Percentiles rank a stretch among this genome's conserved stretches.
These are phyloP conservation scores for Moricandia arvensis DNA, from an alignment of 345 rosid species.

Conservation along the genomic window DNA sequence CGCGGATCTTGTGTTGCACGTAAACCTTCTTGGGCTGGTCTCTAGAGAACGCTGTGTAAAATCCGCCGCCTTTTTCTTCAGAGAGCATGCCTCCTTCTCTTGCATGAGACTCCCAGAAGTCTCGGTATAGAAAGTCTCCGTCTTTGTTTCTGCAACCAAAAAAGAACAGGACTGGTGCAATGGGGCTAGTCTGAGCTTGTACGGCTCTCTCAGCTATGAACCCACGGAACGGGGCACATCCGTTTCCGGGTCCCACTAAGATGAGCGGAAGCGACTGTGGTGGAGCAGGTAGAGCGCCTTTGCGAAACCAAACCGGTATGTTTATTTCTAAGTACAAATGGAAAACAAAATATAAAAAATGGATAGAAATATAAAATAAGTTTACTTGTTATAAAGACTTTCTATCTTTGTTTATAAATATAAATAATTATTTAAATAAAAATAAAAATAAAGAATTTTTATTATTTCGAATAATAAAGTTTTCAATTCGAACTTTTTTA, in stretches of 20 bases:
- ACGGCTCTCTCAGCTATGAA: conserved; percentile 75
- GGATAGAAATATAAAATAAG: too few relatives aligned
- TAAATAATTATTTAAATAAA: too few relatives aligned
- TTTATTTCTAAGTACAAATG: conserved; percentile 44
- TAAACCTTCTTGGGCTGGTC: conserved; percentile 86
- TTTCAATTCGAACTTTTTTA: too few relatives aligned
- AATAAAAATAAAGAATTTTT: too few relatives aligned
- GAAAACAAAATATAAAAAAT: not conserved
- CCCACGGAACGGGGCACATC: conserved; percentile 96
- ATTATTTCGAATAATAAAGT: too few relatives aligned
- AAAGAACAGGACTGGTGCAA: conserved; percentile 79
- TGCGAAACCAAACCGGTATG: conserved; percentile 79
- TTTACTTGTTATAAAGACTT: too few relatives aligned
- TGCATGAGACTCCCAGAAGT: conserved; percentile 72
- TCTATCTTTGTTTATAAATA: too few relatives aligned
- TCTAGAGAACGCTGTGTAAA: conserved; percentile 84
- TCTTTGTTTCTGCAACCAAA: conserved; percentile 85
- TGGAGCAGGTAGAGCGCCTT: conserved; percentile 79
- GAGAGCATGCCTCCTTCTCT: conserved; percentile 60
- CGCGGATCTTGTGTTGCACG: conserved; percentile 82
- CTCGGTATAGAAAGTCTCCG: conserved; percentile 68
- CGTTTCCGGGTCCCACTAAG: conserved; percentile 91
- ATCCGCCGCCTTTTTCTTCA: conserved; percentile 76
- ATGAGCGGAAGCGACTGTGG: conserved; percentile 70
- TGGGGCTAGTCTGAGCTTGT: conserved; percentile 44